Conservation (phyloP, 129 eudicot genomes). For the Helichrysum umbraculigerum region DNA sequence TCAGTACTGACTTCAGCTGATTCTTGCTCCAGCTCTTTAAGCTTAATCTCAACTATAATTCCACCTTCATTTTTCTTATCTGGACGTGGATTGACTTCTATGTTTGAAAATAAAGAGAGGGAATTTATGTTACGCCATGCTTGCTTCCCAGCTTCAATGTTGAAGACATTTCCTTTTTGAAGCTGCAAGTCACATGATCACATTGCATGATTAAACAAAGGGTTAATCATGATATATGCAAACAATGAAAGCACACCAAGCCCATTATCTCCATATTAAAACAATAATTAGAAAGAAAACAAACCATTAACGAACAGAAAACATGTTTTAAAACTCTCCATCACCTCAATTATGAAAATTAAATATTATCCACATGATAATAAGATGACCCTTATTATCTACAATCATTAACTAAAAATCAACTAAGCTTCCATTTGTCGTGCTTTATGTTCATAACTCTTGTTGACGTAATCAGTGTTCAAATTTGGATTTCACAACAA, state of each 20-base stretch:
- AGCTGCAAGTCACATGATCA: conserved; percentile 56
- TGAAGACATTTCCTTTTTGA: conserved; percentile 72
- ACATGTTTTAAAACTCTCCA: neutral
- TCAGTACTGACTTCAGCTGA: conserved; percentile 96
- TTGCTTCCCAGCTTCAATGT: conserved; percentile 94
- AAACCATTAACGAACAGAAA: neutral
- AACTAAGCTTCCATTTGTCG: neutral
- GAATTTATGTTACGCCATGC: conserved; percentile 87
- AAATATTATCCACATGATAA: too few relatives aligned
- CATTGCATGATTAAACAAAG: neutral
- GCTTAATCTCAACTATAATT: conserved; percentile 85
- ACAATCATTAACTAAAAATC: too few relatives aligned
- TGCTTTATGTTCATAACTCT: neutral
- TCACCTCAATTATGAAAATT: neutral
- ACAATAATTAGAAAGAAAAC: neutral
- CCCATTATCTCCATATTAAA: neutral
- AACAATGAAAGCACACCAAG: conserved; percentile 8
- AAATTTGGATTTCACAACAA: neutral
- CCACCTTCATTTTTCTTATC: conserved; percentile 98
- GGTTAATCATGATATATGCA: conserved; percentile 9
- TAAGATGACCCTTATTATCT: too few relatives aligned
- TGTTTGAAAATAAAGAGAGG: conserved; percentile 82
- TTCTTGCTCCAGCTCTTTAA: conserved; percentile 85
- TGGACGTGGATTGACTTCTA: conserved; percentile 92
- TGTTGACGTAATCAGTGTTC: neutral